These are phyloP conservation scores for Westerdykella aurantiaca DNA, from an alignment of 2,329 filamentous ascomycete species.

Conservation along the genomic window DNA sequence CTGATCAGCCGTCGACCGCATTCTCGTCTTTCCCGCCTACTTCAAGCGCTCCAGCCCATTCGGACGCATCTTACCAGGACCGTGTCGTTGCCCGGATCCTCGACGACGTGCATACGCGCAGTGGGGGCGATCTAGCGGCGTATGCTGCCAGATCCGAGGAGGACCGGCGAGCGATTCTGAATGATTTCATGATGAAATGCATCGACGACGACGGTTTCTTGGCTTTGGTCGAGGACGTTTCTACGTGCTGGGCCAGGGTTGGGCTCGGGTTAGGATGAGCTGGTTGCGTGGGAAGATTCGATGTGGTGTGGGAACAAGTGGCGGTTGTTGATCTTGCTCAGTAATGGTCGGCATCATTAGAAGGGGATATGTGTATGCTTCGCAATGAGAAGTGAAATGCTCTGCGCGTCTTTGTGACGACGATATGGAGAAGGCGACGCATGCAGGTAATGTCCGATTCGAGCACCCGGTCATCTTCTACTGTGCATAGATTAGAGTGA, in stretches of 20 bases:
- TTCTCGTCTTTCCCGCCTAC: not conserved
- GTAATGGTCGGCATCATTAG: too few species aligned
- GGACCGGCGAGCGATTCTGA: conserved; percentile 39
- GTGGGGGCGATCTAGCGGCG: conserved; percentile 12
- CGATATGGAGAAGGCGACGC: too few species aligned
- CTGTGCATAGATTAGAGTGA: too few species aligned
- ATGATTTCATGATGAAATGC: conserved; percentile 48
- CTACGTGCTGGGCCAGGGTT: conserved; percentile 45
- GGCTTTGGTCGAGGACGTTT: conserved; percentile 47
- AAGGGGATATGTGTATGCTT: too few species aligned
- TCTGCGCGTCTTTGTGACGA: too few species aligned
- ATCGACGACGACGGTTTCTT: conserved; percentile 47
- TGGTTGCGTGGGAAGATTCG: too few species aligned
- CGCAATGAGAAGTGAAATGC: too few species aligned
- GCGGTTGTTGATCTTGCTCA: too few species aligned
- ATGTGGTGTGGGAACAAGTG: too few species aligned
- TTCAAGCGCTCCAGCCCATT: not conserved
- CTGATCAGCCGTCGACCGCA: not conserved
- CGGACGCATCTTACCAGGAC: not conserved
- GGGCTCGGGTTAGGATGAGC: conserved; percentile 28
- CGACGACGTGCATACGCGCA: not conserved
- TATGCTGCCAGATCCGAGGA: conserved; percentile 40
- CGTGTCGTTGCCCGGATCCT: conserved; percentile 1
- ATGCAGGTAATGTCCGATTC: too few species aligned
- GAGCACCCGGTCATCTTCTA: too few species aligned